These are phyloP conservation scores for Apiospora malaysiana DNA, from an alignment of 2,329 filamentous ascomycete genomes.

Conservation along the genomic window DNA sequence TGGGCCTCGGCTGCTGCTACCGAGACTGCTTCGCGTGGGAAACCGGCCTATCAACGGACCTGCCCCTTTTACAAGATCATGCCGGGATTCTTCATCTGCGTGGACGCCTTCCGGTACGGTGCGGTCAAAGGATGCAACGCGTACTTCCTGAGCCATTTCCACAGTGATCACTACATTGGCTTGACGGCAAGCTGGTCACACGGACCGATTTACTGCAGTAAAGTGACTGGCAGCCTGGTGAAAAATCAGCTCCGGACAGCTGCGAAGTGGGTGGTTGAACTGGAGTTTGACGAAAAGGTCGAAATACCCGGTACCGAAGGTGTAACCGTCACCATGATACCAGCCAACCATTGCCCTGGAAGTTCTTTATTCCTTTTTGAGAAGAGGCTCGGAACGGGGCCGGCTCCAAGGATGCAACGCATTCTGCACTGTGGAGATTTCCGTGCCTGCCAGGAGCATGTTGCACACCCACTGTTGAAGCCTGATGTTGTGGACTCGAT, in stretches of 20 bases:
- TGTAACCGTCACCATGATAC: conserved; percentile 90
- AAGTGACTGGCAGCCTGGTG: conserved; percentile 88
- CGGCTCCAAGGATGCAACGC: conserved; percentile 69
- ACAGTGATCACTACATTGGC: conserved; percentile 96
- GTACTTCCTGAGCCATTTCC: conserved; percentile 97
- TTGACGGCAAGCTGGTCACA: conserved; percentile 88
- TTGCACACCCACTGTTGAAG: conserved; percentile 80
- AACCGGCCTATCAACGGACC: conserved; percentile 84
- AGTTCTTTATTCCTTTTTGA: conserved; percentile 94
- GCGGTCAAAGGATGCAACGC: conserved; percentile 90
- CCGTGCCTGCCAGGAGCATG: conserved; percentile 83
- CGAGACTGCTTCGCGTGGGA: conserved; percentile 79
- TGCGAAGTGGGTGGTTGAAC: conserved; percentile 80
- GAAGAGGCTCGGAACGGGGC: conserved; percentile 65
- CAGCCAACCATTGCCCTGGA: conserved; percentile 95
- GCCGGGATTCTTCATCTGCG: conserved; percentile 88
- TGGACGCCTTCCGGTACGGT: conserved; percentile 95
- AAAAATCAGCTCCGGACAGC: conserved; percentile 85
- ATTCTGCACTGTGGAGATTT: conserved; percentile 97
- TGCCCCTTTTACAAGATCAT: conserved; percentile 99
- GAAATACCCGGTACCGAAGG: conserved; percentile 84
- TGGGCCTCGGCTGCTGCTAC: conserved; percentile 87
- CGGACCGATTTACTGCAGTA: conserved; percentile 95
- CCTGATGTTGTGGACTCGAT: conserved; percentile 75
- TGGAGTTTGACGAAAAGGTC: conserved; percentile 82